phyloP scores from a whole-genome alignment of 768 basidiomycete species.

The Leccinum boreale region DNA sequence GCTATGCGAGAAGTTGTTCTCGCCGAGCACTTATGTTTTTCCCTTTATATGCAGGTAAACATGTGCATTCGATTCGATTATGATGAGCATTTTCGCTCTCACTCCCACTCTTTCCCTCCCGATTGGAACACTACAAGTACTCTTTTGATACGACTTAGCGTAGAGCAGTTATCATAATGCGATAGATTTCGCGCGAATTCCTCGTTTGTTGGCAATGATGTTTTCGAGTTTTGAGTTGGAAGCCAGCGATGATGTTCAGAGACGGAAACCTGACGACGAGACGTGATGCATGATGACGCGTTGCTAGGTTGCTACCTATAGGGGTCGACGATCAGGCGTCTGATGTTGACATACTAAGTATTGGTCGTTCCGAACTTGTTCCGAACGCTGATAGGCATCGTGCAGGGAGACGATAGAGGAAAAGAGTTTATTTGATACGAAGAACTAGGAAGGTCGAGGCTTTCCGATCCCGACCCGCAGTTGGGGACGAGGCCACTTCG shows the following conservation, averaged over 20 bases:
- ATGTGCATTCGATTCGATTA: slow-evolving; percentile 13
- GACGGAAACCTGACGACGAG: not conserved
- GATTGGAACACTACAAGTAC: slow-evolving; percentile 27
- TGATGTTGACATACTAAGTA: too few relatives aligned
- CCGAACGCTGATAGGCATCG: too few relatives aligned
- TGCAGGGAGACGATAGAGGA: too few relatives aligned
- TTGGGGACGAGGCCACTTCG: too few relatives aligned
- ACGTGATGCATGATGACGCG: not conserved
- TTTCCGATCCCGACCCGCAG: too few relatives aligned
- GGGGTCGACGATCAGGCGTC: not conserved
- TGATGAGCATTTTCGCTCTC: not conserved
- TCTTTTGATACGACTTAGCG: slow-evolving; percentile 21
- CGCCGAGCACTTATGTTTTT: slow-evolving; percentile 12
- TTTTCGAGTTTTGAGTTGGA: not conserved
- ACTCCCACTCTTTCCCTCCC: not conserved
- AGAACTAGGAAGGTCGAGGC: too few relatives aligned
- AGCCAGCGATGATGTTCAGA: not conserved
- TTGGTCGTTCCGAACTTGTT: too few relatives aligned
- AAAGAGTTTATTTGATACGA: too few relatives aligned
- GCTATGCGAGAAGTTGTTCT: slow-evolving; percentile 9
- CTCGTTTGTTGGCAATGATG: not conserved
- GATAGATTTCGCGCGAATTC: slow-evolving; percentile 13
- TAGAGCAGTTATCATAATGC: slow-evolving; percentile 25
- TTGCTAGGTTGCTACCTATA: not conserved
- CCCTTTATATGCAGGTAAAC: slow-evolving; percentile 26